Conservation (phyloP, 139 green algal species). For the Pleodorina starrii region DNA sequence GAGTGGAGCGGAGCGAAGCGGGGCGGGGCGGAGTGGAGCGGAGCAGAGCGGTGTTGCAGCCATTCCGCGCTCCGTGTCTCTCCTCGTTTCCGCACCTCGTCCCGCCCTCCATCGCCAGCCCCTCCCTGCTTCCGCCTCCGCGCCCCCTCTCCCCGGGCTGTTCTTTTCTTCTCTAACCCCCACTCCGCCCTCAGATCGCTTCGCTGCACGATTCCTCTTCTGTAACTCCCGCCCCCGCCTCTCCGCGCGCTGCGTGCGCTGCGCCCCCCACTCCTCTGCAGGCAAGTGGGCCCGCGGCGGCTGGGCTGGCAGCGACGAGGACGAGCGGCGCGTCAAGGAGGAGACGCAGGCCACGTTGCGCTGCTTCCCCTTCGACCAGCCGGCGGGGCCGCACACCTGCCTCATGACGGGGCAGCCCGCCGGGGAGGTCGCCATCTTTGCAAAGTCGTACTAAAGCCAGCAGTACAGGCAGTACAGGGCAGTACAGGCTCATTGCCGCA, state of each 20-base stretch:
- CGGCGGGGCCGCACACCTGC: conserved; percentile 76
- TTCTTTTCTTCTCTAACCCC: too few species aligned
- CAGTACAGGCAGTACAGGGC: too few species aligned
- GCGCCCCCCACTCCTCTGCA: conserved; percentile 27
- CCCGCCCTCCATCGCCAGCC: too few species aligned
- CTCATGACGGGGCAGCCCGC: conserved; percentile 86
- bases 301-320: conserved; percentile 90
- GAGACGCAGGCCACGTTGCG: conserved; percentile 89
- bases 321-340: conserved; percentile 95
- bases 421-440: conserved; percentile 94
- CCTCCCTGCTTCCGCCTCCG: too few species aligned
- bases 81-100: too few species aligned
- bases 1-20: not conserved
- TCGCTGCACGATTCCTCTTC: not conserved
- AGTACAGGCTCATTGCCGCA: too few species aligned
- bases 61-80: too few species aligned
- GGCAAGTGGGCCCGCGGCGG: conserved; percentile 94
- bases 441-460: conserved; percentile 91
- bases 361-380: conserved; percentile 95
- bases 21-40: too few species aligned
- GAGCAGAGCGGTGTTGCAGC: too few species aligned
- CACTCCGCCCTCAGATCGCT: too few species aligned
- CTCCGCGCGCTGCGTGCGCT: not conserved
- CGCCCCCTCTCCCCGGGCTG: too few species aligned
- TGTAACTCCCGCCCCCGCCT: too few species aligned